phyloP scores from a whole-genome alignment of 208 protist genomes.

The Vickermania ingenoplastis region DNA sequence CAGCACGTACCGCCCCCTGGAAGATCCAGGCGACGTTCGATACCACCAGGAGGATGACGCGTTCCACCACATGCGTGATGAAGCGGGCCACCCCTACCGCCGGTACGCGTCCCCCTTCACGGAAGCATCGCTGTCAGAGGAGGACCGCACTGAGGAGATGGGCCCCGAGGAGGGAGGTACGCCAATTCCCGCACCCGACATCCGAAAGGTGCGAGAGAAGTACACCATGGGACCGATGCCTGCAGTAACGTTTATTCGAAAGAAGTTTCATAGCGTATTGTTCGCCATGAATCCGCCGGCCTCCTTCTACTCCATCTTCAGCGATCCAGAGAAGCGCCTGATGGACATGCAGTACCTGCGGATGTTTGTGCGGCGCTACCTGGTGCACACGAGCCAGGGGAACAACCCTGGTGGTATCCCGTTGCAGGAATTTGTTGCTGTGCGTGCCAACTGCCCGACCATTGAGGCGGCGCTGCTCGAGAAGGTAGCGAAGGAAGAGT shows the following conservation, averaged over 20 bases:
- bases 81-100: not conserved
- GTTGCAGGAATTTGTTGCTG: constrained; percentile 51
- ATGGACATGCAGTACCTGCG: constrained; percentile 81
- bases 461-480: constrained; percentile 46
- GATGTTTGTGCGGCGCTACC: constrained; percentile 79
- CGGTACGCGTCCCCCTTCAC: too few species aligned
- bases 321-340: constrained; percentile 24
- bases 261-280: constrained; percentile 54
- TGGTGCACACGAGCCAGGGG: constrained; percentile 63
- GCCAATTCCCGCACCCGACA: not conserved
- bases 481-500: constrained; percentile 40
- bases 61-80: not conserved
- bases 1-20: constrained; percentile 18
- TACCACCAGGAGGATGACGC: not conserved
- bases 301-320: constrained; percentile 54
- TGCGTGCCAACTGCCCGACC: constrained; percentile 37
- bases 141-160: not conserved
- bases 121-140: not conserved
- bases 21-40: not conserved
- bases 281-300: constrained; percentile 45
- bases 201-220: not conserved
- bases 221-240: constrained; percentile 38
- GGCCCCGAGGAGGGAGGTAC: not conserved
- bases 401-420: constrained; percentile 63
- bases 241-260: constrained; percentile 58